Conservation (phyloP, 768 basidiomycete genomes). For the Symmetrospora coprosmae region DNA sequence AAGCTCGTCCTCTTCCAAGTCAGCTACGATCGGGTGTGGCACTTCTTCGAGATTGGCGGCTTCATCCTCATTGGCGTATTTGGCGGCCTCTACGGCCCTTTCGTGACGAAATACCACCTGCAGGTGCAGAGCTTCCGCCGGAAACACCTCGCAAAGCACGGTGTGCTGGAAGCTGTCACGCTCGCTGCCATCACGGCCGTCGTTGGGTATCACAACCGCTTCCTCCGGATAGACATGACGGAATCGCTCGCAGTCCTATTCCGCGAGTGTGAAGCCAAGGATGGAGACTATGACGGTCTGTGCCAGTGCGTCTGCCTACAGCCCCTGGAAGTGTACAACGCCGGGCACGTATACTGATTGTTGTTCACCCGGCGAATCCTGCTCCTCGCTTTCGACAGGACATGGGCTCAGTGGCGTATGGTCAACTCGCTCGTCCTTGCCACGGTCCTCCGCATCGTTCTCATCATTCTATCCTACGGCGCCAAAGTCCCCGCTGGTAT, state of each 20-base stretch:
- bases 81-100: constrained; percentile 91
- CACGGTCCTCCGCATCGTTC: constrained; percentile 67
- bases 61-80: constrained; percentile 91
- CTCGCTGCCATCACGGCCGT: constrained; percentile 79
- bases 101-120: constrained; percentile 91
- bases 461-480: constrained; percentile 86
- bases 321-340: too few relatives aligned
- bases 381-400: constrained; percentile 42
- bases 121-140: constrained; percentile 88
- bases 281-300: constrained; percentile 72
- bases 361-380: background rate
- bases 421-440: constrained; percentile 83
- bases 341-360: background rate
- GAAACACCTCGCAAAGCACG: constrained; percentile 70
- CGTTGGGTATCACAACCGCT: constrained; percentile 85
- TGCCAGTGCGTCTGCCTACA: constrained; percentile 85
- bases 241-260: constrained; percentile 89
- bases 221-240: constrained; percentile 93
- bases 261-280: constrained; percentile 76
- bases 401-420: constrained; percentile 83
- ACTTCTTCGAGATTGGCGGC: constrained; percentile 95
- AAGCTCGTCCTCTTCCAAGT: constrained; percentile 97
- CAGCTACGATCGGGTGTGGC: constrained; percentile 94
- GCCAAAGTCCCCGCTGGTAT: constrained; percentile 95
- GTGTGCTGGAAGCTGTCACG: constrained; percentile 72